Evolutionary conservation across 2,329 filamentous ascomycete genomes (phyloP), one percentile per base, ranked within the genome.

Genomic region (Didymella keratinophila): DNA sequence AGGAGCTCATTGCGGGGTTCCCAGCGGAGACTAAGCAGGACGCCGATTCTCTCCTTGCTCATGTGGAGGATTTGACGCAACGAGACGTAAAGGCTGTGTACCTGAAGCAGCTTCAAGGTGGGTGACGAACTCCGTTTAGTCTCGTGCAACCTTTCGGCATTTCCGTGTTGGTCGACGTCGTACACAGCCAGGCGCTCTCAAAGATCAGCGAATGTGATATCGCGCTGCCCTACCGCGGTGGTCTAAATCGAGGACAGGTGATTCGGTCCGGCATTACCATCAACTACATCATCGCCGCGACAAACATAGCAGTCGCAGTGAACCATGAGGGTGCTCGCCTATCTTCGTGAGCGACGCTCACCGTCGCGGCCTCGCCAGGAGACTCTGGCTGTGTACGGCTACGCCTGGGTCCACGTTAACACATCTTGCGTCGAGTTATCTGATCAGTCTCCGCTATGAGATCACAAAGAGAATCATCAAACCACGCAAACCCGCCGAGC

Each of bases 61-160:
- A 93, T 76, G 87, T 92, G 60, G 79, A 84, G 64, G 87, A 92
- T 70, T 83, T 94, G 62, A 89, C 91, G 69, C 79, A 82, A 60
- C 84, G 83, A 62, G 91, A 95, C 73, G 82, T 92, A 71, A 95
- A 94, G 78, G 82, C 87, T 59, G 80, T 89, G 41, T 93, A 92
- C 76, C 82, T 93, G 63, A 95, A 95, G 80, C 86, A 86, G 58
- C 85, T 94, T 42, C 91, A 95, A 79, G 74, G 72, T 76, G 60
- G 65, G 72, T 68, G 53, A 60, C 47, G 51, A 52, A 58, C 48
- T 57, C 47, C 57, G 36, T 62, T 43, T 43, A 43, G 25, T 57
- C 50, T 43, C 60, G 61, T 69, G 60, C 43, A 63, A 39, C 58
- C 41, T 51, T 49, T 53, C 49, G 28, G 52, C 34, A 53, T 46